A percentile compares a stretch with the other conserved stretches of the same genome.
phyloP scores from a whole-genome alignment of 192 early-diverging fungal species.

The Podila epigama region DNA sequence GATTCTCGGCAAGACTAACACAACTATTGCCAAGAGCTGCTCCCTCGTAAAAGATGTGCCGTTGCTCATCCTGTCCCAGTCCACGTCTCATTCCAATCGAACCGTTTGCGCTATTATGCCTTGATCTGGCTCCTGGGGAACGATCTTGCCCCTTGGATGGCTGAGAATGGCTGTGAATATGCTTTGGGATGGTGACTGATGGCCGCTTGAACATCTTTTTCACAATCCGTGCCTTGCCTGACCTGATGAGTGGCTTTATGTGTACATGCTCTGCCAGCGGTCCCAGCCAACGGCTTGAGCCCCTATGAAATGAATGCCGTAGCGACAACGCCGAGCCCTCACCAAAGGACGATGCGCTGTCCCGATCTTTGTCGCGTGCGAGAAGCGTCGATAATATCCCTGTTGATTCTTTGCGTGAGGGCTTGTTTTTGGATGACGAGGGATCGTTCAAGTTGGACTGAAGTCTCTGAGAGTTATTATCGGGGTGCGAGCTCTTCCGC shows the following conservation, averaged over 20 bases:
- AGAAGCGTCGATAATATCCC: conserved; percentile 24
- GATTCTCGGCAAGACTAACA: conserved; percentile 31
- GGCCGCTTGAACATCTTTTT: conserved; percentile 34
- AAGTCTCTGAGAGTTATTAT: not conserved
- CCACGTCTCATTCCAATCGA: not conserved
- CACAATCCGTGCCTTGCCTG: conserved; percentile 37
- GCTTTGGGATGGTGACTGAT: conserved; percentile 25
- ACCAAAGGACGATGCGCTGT: conserved; percentile 1
- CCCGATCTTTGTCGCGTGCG: conserved; percentile 18
- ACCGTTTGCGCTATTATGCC: not conserved
- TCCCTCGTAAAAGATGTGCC: conserved; percentile 37
- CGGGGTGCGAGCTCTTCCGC: conserved; percentile 5
- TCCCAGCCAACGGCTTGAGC: conserved; percentile 28
- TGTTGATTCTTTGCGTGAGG: not conserved
- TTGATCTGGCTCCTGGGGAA: not conserved
- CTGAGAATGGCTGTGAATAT: conserved; percentile 13
- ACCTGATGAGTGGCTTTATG: conserved; percentile 27
- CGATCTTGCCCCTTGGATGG: not conserved
- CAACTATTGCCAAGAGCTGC: conserved; percentile 19
- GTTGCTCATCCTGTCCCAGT: conserved; percentile 8
- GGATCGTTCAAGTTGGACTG: too few relatives aligned
- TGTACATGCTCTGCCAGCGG: conserved; percentile 34
- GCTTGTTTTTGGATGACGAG: not conserved
- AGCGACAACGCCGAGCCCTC: not conserved
- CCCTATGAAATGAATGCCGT: conserved; percentile 9